A percentile compares a stretch with the other conserved stretches of the same genome.
Evolutionary conservation across 129 eudicot genomes (phyloP).

Genomic region (Tagetes patula): DNA sequence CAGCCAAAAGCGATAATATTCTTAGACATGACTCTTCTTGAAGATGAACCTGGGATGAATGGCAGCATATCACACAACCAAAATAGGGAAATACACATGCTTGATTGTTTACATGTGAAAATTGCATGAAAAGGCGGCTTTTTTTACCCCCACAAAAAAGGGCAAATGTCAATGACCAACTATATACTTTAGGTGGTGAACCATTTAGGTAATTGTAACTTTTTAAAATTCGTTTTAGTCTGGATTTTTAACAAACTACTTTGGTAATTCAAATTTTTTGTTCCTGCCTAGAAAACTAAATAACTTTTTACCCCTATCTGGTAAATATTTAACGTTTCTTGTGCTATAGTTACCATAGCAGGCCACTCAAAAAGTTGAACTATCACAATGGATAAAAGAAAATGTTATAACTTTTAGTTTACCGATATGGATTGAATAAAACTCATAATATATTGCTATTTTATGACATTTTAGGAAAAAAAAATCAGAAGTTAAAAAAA

Average conservation of each 20-base stretch:
- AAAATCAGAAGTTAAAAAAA: not conserved
- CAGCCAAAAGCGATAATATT: constrained; percentile 73
- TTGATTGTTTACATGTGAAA: not conserved
- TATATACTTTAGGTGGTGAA: not conserved
- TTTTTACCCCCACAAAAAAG: not conserved
- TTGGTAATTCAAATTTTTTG: not conserved
- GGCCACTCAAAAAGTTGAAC: no score
- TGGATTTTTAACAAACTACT: not conserved
- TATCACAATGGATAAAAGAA: not conserved
- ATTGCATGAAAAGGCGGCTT: not conserved
- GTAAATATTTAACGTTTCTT: not conserved
- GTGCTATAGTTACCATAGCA: not conserved
- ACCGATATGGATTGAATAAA: not conserved
- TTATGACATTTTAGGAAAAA: not conserved
- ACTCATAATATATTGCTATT: not conserved
- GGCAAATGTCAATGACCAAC: not conserved
- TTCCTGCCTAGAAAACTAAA: not conserved
- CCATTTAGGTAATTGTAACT: not conserved
- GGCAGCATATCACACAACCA: constrained; percentile 15
- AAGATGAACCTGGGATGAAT: constrained; percentile 70
- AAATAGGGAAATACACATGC: constrained; percentile 6
- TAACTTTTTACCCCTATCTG: not conserved
- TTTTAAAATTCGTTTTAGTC: not conserved
- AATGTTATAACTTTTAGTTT: not conserved
- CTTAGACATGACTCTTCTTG: constrained; percentile 95